Percentiles rank a stretch among this genome's conserved stretches.
Conservation (phyloP, 1,139 yeast species). For the Zhuliangozyma blackwelliae region DNA sequence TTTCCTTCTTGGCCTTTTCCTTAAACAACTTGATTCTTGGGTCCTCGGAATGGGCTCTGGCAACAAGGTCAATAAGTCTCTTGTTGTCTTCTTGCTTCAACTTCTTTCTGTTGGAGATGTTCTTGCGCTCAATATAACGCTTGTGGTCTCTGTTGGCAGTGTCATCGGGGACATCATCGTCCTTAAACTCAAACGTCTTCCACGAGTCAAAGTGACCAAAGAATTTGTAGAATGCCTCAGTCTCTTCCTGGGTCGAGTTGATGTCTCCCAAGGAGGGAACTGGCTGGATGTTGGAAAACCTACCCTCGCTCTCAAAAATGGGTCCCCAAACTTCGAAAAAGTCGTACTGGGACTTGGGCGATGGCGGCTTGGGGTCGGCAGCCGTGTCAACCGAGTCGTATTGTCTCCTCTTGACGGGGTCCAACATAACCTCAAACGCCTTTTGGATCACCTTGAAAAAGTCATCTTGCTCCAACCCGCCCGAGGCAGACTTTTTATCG, state of each 20-base stretch:
- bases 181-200: slow-evolving; percentile 97
- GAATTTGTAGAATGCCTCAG: slow-evolving; percentile 83
- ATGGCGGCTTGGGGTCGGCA: slow-evolving; percentile 82
- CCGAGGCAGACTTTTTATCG: slow-evolving; percentile 87
- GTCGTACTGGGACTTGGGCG: slow-evolving; percentile 58
- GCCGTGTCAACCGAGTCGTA: slow-evolving; percentile 91
- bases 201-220: slow-evolving; percentile 97
- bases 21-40: slow-evolving; percentile 93
- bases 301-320: slow-evolving; percentile 82
- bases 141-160: slow-evolving; percentile 98
- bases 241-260: slow-evolving; percentile 71
- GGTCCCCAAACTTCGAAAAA: slow-evolving; percentile 93
- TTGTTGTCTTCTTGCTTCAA: slow-evolving; percentile 97
- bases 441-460: slow-evolving; percentile 97
- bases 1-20: slow-evolving; percentile 91
- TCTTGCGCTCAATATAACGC: slow-evolving; percentile 97
- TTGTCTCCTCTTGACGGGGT: slow-evolving; percentile 82
- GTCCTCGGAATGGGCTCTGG: slow-evolving; percentile 83
- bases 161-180: slow-evolving; percentile 99
- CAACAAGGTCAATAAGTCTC: slow-evolving; percentile 80
- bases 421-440: slow-evolving; percentile 87
- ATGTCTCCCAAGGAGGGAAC: slow-evolving; percentile 76
- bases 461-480: slow-evolving; percentile 90
- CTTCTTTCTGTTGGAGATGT: slow-evolving; percentile 94
- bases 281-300: slow-evolving; percentile 89